A percentile compares a stretch with the other conserved stretches of the same genome.
phyloP scores from a whole-genome alignment of 352 stramenopile genomes.

The Pilasporangium apinafurcum region DNA sequence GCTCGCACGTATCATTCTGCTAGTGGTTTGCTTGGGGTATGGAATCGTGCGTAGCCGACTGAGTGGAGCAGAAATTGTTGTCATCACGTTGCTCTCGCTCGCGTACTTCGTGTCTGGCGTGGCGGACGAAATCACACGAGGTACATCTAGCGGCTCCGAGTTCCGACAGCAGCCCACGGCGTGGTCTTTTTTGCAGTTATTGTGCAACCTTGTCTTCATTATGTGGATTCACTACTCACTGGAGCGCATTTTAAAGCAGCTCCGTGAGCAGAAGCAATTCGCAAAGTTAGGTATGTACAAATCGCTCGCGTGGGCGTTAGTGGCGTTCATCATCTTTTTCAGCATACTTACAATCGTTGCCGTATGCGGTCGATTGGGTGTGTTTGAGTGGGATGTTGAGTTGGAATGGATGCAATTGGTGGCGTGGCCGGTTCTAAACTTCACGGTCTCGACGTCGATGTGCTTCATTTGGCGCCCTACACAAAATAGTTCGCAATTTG shows the following conservation, averaged over 20 bases:
- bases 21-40: constrained; percentile 89
- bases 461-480: constrained; percentile 88
- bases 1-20: constrained; percentile 74
- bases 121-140: constrained; percentile 67
- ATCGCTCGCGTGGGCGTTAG: constrained; percentile 71
- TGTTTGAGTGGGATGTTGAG: constrained; percentile 88
- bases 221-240: constrained; percentile 89
- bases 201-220: constrained; percentile 87
- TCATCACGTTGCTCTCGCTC: constrained; percentile 60
- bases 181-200: constrained; percentile 81
- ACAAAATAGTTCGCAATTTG: constrained; percentile 79
- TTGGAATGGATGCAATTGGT: constrained; percentile 91
- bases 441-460: constrained; percentile 85
- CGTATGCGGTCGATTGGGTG: constrained; percentile 71
- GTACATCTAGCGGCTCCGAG: constrained; percentile 70
- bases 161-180: constrained; percentile 74
- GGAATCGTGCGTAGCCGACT: constrained; percentile 79
- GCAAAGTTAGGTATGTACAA: constrained; percentile 89
- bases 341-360: constrained; percentile 77
- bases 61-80: constrained; percentile 32
- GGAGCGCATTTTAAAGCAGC: constrained; percentile 72
- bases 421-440: constrained; percentile 88
- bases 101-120: constrained; percentile 76
- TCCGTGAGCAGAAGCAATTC: constrained; percentile 85
- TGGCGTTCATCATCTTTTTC: constrained; percentile 86